Conservation (phyloP, 2,329 filamentous ascomycete genomes). For the Gyromitra esculenta region DNA sequence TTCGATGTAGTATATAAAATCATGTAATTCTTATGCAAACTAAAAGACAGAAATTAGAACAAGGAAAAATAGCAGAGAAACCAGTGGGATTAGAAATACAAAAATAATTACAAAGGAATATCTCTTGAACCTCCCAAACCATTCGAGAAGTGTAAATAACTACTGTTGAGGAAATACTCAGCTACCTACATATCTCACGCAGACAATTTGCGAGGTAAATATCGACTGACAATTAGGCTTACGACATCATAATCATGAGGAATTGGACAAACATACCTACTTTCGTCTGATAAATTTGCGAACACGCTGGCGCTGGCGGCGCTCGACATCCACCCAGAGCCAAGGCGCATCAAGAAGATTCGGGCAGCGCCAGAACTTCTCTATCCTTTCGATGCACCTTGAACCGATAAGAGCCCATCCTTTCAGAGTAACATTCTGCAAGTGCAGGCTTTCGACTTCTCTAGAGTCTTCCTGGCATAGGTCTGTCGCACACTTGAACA, state of each 20-base stretch:
- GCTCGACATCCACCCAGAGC: slow-evolving; percentile 26
- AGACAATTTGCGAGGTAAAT: background rate
- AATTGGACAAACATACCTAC: background rate
- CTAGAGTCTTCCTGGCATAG: background rate
- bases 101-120: too few relatives aligned
- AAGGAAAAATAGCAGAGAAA: too few relatives aligned
- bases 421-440: slow-evolving; percentile 3
- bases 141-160: too few relatives aligned
- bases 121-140: too few relatives aligned
- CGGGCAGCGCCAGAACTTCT: slow-evolving; percentile 16
- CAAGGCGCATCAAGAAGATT: slow-evolving; percentile 28
- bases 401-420: slow-evolving; percentile 20
- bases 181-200: background rate
- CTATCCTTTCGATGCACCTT: background rate
- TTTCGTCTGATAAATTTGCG: background rate
- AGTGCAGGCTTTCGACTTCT: background rate
- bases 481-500: background rate
- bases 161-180: too few relatives aligned
- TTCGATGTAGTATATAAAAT: background rate
- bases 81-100: too few relatives aligned
- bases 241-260: background rate
- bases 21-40: background rate
- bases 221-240: background rate
- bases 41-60: too few relatives aligned
- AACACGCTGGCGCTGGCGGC: background rate